Evolutionary conservation across 2,329 filamentous ascomycete genomes (phyloP), one percentile per base, ranked within the genome.

Genomic region (Arthroderma sp.): DNA sequence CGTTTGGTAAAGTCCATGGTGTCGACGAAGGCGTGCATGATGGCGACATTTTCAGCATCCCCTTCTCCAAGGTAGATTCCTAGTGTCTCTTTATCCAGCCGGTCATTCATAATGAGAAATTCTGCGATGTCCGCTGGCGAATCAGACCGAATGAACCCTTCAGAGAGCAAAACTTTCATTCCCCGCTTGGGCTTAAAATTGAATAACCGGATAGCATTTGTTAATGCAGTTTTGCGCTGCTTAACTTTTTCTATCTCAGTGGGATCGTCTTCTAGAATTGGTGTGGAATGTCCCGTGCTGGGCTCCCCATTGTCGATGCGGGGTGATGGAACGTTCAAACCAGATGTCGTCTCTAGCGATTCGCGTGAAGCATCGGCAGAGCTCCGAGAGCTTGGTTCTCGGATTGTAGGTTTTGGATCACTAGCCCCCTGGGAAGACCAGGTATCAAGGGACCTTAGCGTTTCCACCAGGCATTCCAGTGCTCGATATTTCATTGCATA

Each of bases 11-110:
- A 98, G 39, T 96, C 85, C 87, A 98, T 95, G 15, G 73, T 68
- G 55, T 98, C 89, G 8, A 98, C 89, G 62, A 98, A 98, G 4
- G 87, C 85, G 62, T 98, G 91, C 91, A 98, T 98, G 53, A 86
- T 94, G 49, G 89, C 86, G 55, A 98, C 88, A 57, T 96, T 93
- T 57, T 88, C 81, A 1, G 86, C 73, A 7, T 98, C 89, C 31
- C 87, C 91, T 63, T 98, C 91, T 36, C 91, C 91, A 5, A 98
- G 74, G 54, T 83, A 98, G 61, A 98, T 91, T 55, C 91, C 91
- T 38, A 98, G 81, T 58, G 88, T 82, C 4, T 84, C 78, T 66
- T 98, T 98, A 66, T 95, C 85, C 3, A 98, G 70, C 29, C 80
- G 78, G 9, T 94, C 86, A 55, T 91, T 89, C 30, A 72, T 75